Conservation (phyloP, 805 yeast species). For the Danielia oregonensis region DNA sequence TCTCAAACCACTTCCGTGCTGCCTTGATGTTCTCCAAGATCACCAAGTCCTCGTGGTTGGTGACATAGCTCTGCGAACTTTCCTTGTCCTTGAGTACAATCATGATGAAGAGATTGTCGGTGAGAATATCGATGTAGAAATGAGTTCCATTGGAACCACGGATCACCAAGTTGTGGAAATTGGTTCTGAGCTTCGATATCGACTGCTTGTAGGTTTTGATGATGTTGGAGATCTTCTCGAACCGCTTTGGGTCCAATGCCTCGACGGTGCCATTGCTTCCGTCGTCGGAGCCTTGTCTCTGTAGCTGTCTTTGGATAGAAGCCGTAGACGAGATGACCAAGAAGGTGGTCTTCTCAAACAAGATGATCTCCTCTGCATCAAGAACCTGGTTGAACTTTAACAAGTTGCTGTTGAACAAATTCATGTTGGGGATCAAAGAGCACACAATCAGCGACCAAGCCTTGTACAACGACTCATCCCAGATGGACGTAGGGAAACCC, state of each 20-base stretch:
- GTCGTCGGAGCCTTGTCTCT: conserved; percentile 6
- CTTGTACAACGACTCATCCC: conserved; percentile 94
- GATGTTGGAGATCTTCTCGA: conserved; percentile 89
- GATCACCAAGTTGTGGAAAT: conserved; percentile 71
- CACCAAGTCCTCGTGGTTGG: conserved; percentile 41
- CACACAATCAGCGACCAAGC: conserved; percentile 98
- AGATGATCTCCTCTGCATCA: conserved; percentile 83
- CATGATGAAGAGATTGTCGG: conserved; percentile 60
- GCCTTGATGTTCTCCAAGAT: conserved; percentile 55
- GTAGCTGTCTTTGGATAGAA: conserved; percentile 30
- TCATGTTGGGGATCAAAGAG: conserved; percentile 89
- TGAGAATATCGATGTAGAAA: conserved; percentile 51
- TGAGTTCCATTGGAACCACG: conserved; percentile 51
- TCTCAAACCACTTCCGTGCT: conserved; percentile 53
- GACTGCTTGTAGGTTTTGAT: conserved; percentile 94
- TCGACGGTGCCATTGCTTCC: conserved; percentile 8
- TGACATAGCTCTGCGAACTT: conserved; percentile 16
- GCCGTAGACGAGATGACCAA: conserved; percentile 67
- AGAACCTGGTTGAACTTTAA: conserved; percentile 67
- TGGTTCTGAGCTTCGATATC: conserved; percentile 80
- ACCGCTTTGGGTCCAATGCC: conserved; percentile 80
- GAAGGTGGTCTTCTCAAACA: conserved; percentile 92
- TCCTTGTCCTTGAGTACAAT: conserved; percentile 48
- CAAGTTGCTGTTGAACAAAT: conserved; percentile 70
- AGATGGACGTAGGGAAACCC: conserved; percentile 93